Evolutionary conservation across 371 early-diverging fungal genomes (phyloP).

Genomic region (Mortierella sp.): DNA sequence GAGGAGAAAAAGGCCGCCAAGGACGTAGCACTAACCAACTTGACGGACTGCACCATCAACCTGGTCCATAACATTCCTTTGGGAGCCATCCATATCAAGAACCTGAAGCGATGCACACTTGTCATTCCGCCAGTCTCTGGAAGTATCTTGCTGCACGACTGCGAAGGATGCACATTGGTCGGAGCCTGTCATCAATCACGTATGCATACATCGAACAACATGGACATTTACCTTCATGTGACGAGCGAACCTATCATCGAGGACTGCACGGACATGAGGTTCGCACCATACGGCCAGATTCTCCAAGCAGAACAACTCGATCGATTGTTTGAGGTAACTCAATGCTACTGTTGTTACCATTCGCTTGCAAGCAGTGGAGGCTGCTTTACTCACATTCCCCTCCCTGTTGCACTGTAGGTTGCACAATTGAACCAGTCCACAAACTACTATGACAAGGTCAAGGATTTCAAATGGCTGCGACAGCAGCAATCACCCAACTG

Average conservation of each 20-base stretch:
- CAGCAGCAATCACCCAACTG: conserved; percentile 84
- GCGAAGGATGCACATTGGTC: conserved; percentile 65
- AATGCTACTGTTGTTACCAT: too few species aligned
- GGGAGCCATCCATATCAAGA: conserved; percentile 77
- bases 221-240: conserved; percentile 72
- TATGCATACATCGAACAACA: conserved; percentile 76
- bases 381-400: too few species aligned
- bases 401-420: conserved; percentile 12
- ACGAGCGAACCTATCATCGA: conserved; percentile 88
- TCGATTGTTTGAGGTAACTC: conserved; percentile 40
- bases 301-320: conserved; percentile 33
- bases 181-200: conserved; percentile 85
- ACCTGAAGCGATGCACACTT: conserved; percentile 68
- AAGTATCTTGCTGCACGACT: conserved; percentile 74
- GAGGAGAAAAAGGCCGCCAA: conserved; percentile 26
- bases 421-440: conserved; percentile 48
- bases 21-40: conserved; percentile 66
- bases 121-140: conserved; percentile 73
- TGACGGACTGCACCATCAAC: conserved; percentile 67
- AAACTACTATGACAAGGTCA: conserved; percentile 70
- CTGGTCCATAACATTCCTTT: conserved; percentile 53
- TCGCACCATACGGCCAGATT: conserved; percentile 57
- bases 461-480: conserved; percentile 89
- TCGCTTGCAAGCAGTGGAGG: too few species aligned
- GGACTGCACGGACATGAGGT: conserved; percentile 67